A percentile compares a stretch with the other conserved stretches of the same genome.
phyloP scores from a whole-genome alignment of 2,329 filamentous ascomycete species.

The Scortechinia acanthostroma region DNA sequence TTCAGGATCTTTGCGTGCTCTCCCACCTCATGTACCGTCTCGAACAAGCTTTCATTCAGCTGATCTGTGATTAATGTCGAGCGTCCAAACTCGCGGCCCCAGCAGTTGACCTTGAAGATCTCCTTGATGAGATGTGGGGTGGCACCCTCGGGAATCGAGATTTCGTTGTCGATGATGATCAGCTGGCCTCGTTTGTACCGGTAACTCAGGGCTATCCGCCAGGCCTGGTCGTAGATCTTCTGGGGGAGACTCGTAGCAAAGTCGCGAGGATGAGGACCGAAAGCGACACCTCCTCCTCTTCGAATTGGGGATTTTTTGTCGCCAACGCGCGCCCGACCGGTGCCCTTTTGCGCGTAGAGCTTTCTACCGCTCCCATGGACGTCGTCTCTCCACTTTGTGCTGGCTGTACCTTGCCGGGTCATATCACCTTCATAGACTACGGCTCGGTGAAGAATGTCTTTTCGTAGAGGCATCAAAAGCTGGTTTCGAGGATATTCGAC shows the following conservation, averaged over 20 bases:
- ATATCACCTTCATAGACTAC: conserved; percentile 56
- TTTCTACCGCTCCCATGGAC: conserved; percentile 52
- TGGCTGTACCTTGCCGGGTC: conserved; percentile 51
- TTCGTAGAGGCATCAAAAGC: conserved; percentile 48
- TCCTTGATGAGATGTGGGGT: conserved; percentile 34
- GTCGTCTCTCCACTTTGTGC: conserved; percentile 49
- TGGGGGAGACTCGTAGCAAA: conserved; percentile 50
- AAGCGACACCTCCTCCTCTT: conserved; percentile 54
- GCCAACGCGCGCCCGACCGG: conserved; percentile 48
- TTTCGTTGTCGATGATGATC: conserved; percentile 46
- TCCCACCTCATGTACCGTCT: conserved; percentile 32
- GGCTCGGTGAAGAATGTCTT: conserved; percentile 57
- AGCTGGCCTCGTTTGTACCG: conserved; percentile 52
- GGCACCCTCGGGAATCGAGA: conserved; percentile 27
- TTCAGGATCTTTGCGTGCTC: conserved; percentile 37
- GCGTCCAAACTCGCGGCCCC: conserved; percentile 35
- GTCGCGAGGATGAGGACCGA: conserved; percentile 55
- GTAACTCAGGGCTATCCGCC: conserved; percentile 56
- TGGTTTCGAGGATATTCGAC: conserved; percentile 46
- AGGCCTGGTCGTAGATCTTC: conserved; percentile 60
- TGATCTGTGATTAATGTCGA: conserved; percentile 38
- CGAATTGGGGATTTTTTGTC: conserved; percentile 57
- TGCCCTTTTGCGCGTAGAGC: conserved; percentile 53
- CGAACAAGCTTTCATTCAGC: conserved; percentile 30
- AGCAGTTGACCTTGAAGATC: conserved; percentile 40